These are phyloP conservation scores for Ilex asprella DNA, from an alignment of 257 asterid genomes.

Conservation along the genomic window DNA sequence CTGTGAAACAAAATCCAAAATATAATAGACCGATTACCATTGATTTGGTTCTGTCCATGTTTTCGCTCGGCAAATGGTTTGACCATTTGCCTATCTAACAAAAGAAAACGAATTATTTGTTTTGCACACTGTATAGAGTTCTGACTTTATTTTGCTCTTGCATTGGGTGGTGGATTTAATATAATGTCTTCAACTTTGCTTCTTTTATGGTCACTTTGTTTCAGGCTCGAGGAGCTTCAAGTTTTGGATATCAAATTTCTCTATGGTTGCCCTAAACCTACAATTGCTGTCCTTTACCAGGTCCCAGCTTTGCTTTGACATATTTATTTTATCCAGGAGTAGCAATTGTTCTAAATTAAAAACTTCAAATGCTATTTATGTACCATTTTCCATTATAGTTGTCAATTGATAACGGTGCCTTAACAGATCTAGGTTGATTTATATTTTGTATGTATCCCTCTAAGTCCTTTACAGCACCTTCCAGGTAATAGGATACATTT, in stretches of 20 bases:
- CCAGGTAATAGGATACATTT: no score
- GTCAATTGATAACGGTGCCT: no score
- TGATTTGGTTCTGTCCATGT: no score
- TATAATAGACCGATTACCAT: no score
- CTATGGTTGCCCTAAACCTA: slow-evolving; percentile 84
- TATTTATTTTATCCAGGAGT: background rate
- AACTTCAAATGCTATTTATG: no score
- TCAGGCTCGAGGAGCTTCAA: slow-evolving; percentile 94
- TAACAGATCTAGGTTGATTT: no score
- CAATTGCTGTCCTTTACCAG: slow-evolving; percentile 91
- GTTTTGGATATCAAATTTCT: slow-evolving; percentile 92
- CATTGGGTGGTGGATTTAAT: slow-evolving; percentile 10
- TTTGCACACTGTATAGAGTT: background rate
- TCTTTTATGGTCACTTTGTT: slow-evolving; percentile 13
- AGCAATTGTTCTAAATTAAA: background rate
- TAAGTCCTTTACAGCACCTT: no score
- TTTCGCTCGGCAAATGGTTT: no score
- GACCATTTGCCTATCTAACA: no score
- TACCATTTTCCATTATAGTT: no score
- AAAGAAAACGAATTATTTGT: background rate
- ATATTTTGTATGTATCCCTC: no score
- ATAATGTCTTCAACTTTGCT: slow-evolving; percentile 5
- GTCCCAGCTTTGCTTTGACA: slow-evolving; percentile 16
- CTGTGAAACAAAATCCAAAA: no score
- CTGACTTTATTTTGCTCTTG: background rate